Evolutionary conservation across 176 grass and related monocot species (phyloP).

Genomic region (Oryza coarctata): DNA sequence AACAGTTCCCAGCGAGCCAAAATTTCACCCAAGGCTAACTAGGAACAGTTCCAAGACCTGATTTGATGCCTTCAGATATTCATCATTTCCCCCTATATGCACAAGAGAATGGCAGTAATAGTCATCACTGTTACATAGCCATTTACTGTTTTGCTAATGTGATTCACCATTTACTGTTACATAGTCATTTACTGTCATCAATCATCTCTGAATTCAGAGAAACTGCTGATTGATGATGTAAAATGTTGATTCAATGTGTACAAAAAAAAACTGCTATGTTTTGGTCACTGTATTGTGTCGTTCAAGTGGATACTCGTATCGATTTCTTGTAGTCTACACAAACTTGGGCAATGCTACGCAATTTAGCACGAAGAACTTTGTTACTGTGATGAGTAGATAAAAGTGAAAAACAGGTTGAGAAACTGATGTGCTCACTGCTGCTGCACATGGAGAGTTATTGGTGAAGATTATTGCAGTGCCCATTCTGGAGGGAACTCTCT

Average conservation of each 20-base stretch:
- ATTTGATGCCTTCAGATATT: background rate
- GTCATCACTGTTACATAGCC: background rate
- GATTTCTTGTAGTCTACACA: background rate
- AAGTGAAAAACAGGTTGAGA: background rate
- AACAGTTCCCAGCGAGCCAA: conserved; percentile 78
- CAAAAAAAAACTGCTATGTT: background rate
- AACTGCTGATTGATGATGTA: background rate
- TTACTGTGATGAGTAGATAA: background rate
- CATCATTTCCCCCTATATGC: background rate
- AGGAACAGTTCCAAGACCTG: conserved; percentile 38
- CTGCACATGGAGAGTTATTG: conserved; percentile 42
- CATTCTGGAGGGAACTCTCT: conserved; percentile 30
- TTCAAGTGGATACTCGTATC: background rate
- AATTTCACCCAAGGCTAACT: conserved; percentile 48
- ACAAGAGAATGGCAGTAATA: background rate
- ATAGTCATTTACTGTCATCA: background rate
- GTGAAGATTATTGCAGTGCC: conserved; percentile 38
- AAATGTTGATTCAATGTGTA: background rate
- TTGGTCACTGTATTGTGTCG: background rate
- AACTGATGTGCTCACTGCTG: background rate
- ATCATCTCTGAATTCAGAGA: background rate
- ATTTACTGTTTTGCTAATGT: background rate
- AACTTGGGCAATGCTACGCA: background rate
- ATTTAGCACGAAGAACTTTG: background rate
- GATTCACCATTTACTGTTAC: background rate